Evolutionary conservation across 169 alveolate species (phyloP).

Genomic region (Eimeria acervulina): DNA sequence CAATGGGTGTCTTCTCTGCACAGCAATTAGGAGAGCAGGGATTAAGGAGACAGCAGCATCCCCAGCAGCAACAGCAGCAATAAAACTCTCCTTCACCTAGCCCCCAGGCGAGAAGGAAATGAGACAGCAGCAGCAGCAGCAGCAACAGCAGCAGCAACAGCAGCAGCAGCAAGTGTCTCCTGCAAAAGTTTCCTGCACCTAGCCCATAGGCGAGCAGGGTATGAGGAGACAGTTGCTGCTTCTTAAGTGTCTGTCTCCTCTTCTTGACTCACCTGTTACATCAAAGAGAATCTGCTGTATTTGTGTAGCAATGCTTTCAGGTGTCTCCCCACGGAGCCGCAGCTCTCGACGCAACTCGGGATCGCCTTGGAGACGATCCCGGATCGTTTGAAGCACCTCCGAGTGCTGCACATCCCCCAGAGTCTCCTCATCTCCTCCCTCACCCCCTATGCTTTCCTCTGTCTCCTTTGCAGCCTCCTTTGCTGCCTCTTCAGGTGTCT

Average conservation of each 20-base stretch:
- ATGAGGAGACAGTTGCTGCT: neutral
- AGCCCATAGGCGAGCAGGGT: neutral
- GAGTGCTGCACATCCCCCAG: neutral
- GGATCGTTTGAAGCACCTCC: neutral
- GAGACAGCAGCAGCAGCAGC: conserved; percentile 41
- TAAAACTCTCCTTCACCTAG: too few species aligned
- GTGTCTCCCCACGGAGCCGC: neutral
- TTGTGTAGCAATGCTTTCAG: neutral
- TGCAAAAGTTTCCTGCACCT: too few species aligned
- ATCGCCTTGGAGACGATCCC: neutral
- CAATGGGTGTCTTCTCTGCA: too few species aligned
- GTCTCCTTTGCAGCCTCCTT: neutral
- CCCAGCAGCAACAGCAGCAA: neutral
- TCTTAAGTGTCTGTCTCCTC: neutral
- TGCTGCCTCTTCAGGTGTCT: neutral
- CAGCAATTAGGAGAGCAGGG: too few species aligned
- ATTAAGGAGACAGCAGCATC: too few species aligned
- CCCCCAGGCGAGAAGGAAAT: too few species aligned
- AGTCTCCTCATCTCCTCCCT: neutral
- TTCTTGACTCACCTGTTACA: neutral
- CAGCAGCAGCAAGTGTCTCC: neutral
- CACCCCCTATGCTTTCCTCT: neutral
- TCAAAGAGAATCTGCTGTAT: neutral
- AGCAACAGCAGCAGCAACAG: conserved; percentile 33
- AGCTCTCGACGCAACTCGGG: neutral